Evolutionary conservation across 2,329 filamentous ascomycete genomes (phyloP).

Genomic region (Aureobasidium sp.): DNA sequence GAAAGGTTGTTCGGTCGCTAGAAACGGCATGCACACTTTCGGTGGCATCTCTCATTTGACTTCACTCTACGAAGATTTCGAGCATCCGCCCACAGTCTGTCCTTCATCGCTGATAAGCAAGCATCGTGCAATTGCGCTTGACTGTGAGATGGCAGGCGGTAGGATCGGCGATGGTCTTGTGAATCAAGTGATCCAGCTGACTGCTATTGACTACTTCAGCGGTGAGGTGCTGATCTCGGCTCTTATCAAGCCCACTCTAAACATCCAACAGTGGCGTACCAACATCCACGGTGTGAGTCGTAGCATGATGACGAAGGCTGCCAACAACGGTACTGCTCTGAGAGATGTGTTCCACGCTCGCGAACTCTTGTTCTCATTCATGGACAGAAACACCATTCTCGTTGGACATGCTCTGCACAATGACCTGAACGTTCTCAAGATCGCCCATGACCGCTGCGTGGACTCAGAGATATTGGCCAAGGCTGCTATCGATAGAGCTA

Average conservation of each 20-base stretch:
- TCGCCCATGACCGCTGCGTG: neutral
- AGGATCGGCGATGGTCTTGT: neutral
- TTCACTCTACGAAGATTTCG: neutral
- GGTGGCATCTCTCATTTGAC: neutral
- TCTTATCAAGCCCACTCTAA: neutral
- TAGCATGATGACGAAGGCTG: neutral
- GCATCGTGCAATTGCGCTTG: neutral
- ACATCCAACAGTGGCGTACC: neutral
- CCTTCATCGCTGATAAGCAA: neutral
- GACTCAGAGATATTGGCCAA: neutral
- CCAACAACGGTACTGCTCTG: neutral
- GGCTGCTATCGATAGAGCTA: neutral
- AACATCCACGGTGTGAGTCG: neutral
- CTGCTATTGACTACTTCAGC: neutral
- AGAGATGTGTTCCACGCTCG: neutral
- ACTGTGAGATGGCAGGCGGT: constrained; percentile 3
- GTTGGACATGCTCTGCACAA: constrained; percentile 3
- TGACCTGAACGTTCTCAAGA: constrained; percentile 3
- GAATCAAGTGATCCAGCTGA: constrained; percentile 1
- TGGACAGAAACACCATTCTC: neutral
- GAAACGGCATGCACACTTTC: neutral
- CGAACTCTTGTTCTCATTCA: neutral
- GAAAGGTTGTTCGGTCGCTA: neutral
- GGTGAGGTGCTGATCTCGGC: constrained; percentile 1
- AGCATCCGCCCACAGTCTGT: neutral